A percentile compares a stretch with the other conserved stretches of the same genome.
phyloP scores from a whole-genome alignment of 78 protist genomes.

The Mantamonas sphyraenae region DNA sequence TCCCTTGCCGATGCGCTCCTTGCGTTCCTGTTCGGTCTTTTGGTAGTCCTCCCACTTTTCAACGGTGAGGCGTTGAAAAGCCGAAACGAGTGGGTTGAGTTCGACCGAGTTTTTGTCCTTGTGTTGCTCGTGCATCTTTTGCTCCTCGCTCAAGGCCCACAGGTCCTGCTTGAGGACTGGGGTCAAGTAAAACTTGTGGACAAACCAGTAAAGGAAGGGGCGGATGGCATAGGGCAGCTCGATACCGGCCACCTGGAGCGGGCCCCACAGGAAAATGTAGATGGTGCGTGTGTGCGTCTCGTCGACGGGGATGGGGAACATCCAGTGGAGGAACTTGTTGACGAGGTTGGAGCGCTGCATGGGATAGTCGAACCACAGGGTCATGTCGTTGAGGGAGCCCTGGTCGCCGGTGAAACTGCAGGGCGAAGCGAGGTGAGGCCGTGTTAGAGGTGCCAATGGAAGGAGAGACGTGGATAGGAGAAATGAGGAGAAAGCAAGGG shows the following conservation, averaged over 20 bases:
- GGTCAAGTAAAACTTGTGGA: not conserved
- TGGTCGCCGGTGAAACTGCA: not conserved
- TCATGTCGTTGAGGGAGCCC: not conserved
- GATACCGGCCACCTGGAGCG: not conserved
- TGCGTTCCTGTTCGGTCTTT: not conserved
- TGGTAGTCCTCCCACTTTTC: not conserved
- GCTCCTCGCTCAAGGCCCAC: not conserved
- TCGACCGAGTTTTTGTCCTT: not conserved
- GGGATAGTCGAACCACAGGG: not conserved
- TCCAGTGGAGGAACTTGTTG: not conserved
- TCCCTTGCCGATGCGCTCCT: not conserved
- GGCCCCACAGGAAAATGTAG: not conserved
- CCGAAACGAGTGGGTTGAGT: not conserved
- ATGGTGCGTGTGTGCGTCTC: not conserved
- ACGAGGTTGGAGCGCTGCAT: not conserved
- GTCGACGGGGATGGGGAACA: not conserved
- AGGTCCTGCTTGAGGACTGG: not conserved
- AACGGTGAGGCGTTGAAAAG: not conserved
- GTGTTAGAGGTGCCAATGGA: too few relatives aligned
- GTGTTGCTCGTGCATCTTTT: not conserved
- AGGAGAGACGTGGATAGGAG: too few relatives aligned
- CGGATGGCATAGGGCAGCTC: not conserved
- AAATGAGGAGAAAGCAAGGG: too few relatives aligned
- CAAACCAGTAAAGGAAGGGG: not conserved
- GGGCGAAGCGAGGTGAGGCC: too few relatives aligned